Conservation (phyloP, 176 grass and related monocot species). For the Saccharum officinarum region DNA sequence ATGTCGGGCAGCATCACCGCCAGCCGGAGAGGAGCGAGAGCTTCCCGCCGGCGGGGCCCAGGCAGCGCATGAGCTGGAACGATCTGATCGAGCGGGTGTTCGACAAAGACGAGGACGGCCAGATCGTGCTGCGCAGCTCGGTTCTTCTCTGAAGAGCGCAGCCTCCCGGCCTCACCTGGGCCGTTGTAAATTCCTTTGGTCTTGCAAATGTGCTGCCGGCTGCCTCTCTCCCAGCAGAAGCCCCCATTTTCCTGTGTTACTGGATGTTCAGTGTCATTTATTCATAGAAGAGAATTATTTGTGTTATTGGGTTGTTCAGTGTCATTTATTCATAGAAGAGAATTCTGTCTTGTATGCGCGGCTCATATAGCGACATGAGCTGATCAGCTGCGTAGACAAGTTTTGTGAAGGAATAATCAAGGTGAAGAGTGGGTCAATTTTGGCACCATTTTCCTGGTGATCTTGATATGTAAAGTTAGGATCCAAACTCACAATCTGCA, state of each 20-base stretch:
- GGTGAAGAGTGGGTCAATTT: background rate
- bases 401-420: background rate
- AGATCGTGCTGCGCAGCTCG: constrained; percentile 54
- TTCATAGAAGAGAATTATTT: background rate
- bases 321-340: background rate
- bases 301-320: background rate
- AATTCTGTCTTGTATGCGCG: background rate
- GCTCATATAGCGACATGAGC: background rate
- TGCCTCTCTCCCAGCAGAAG: background rate
- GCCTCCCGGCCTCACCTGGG: background rate
- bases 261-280: background rate
- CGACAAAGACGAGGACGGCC: constrained; percentile 63
- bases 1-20: background rate
- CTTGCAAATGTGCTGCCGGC: background rate
- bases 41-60: constrained; percentile 25
- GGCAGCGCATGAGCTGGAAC: constrained; percentile 77
- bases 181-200: constrained; percentile 30
- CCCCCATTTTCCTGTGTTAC: background rate
- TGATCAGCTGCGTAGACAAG: background rate
- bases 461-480: background rate
- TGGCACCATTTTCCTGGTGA: background rate
- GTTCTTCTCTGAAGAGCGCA: background rate
- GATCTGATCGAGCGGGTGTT: constrained; percentile 84
- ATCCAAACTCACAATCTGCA: background rate
- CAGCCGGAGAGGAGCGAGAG: constrained; percentile 42